These are phyloP conservation scores for Rhodotorula kratochvilovae DNA, from an alignment of 768 basidiomycete species.

Conservation along the genomic window DNA sequence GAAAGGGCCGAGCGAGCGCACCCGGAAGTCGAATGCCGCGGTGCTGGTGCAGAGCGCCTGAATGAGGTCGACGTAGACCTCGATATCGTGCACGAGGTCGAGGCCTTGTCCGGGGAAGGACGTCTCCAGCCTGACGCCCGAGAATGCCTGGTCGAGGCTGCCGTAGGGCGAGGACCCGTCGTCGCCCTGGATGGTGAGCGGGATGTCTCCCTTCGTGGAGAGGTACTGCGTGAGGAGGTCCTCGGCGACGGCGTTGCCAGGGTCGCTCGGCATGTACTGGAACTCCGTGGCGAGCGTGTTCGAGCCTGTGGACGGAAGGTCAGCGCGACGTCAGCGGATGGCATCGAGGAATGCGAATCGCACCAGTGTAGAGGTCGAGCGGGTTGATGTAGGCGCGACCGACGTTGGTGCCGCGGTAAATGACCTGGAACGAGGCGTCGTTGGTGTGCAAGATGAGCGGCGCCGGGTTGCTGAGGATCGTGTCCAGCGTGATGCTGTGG, in stretches of 20 bases:
- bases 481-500: slow-evolving; percentile 23
- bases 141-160: slow-evolving; percentile 58
- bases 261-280: slow-evolving; percentile 60
- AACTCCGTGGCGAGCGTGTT: slow-evolving; percentile 60
- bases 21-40: slow-evolving; percentile 17
- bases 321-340: too few species aligned
- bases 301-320: slow-evolving; percentile 42
- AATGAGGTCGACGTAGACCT: slow-evolving; percentile 60
- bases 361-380: slow-evolving; percentile 53
- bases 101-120: slow-evolving; percentile 23
- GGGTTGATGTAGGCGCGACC: slow-evolving; percentile 35
- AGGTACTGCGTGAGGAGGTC: slow-evolving; percentile 54
- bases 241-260: slow-evolving; percentile 64
- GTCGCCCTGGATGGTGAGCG: slow-evolving; percentile 54
- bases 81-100: slow-evolving; percentile 53
- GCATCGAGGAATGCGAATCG: too few species aligned
- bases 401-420: slow-evolving; percentile 54
- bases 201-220: slow-evolving; percentile 51
- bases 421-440: slow-evolving; percentile 58
- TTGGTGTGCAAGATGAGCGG: slow-evolving; percentile 56
- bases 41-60: slow-evolving; percentile 12
- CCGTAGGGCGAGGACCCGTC: slow-evolving; percentile 59
- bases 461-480: slow-evolving; percentile 30
- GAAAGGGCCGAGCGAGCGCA: background rate
- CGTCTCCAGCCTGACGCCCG: slow-evolving; percentile 56